A percentile compares a stretch with the other conserved stretches of the same genome.
Conservation (phyloP, 495 filamentous ascomycete species). For the Penicillium waksmanii region DNA sequence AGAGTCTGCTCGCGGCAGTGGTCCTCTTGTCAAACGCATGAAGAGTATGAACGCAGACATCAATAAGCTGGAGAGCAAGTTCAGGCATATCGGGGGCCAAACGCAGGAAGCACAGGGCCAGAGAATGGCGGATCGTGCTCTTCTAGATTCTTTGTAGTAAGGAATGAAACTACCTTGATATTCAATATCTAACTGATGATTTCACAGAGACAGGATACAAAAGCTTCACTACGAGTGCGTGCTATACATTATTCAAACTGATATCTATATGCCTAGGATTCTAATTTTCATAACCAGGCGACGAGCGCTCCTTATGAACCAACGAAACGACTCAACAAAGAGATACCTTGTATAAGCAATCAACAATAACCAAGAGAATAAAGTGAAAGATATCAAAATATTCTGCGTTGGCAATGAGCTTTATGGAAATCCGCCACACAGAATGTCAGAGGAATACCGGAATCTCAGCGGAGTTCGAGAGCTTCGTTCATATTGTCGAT, state of each 20-base stretch:
- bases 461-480: constrained; percentile 33
- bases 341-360: background rate
- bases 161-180: too few species aligned
- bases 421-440: constrained; percentile 17
- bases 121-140: too few species aligned
- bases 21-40: background rate
- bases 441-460: constrained; percentile 22
- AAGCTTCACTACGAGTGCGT: too few species aligned
- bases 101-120: too few species aligned
- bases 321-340: background rate
- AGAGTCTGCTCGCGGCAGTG: constrained; percentile 20
- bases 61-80: background rate
- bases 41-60: constrained; percentile 12
- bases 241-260: background rate
- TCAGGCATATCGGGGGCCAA: background rate
- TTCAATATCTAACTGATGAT: too few species aligned
- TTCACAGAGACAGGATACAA: too few species aligned
- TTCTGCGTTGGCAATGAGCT: constrained; percentile 44
- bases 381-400: constrained; percentile 8
- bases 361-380: background rate
- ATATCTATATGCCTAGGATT: background rate
- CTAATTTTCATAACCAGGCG: constrained; percentile 1
- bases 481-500: constrained; percentile 36
- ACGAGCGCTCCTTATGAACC: background rate
- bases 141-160: too few species aligned